Percentiles rank a stretch among this genome's conserved stretches.
Evolutionary conservation across 805 yeast species (phyloP).

Genomic region (Pichia pseudocactophila): DNA sequence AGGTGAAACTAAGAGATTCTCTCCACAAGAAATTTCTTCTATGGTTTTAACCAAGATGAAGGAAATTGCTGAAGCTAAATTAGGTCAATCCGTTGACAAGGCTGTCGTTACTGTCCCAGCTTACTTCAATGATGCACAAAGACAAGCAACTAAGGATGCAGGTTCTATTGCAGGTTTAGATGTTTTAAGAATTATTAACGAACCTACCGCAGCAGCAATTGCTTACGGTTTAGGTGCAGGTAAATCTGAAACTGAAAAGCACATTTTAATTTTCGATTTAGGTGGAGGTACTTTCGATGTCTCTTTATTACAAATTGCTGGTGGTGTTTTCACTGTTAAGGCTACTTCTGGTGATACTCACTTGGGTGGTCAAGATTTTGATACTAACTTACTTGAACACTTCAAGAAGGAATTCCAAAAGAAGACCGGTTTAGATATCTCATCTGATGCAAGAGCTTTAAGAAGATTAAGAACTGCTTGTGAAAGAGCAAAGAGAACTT

Average conservation of each 20-base stretch:
- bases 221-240: slow-evolving; percentile 98
- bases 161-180: slow-evolving; percentile 75
- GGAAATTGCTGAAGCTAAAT: slow-evolving; percentile 70
- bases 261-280: slow-evolving; percentile 87
- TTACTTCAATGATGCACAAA: slow-evolving; percentile 70
- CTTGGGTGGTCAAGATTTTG: slow-evolving; percentile 99
- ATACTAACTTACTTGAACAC: slow-evolving; percentile 88
- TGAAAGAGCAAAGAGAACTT: slow-evolving; percentile 98
- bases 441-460: slow-evolving; percentile 87
- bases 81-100: slow-evolving; percentile 61
- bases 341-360: slow-evolving; percentile 99
- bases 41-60: slow-evolving; percentile 78
- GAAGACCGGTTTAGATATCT: slow-evolving; percentile 88
- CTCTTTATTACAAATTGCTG: slow-evolving; percentile 84
- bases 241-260: slow-evolving; percentile 70
- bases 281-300: slow-evolving; percentile 99
- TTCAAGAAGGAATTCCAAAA: slow-evolving; percentile 86
- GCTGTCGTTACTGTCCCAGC: slow-evolving; percentile 78
- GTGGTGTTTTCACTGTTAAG: slow-evolving; percentile 94
- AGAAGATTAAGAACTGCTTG: slow-evolving; percentile 98
- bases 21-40: slow-evolving; percentile 70
- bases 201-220: slow-evolving; percentile 95
- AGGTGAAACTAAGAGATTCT: slow-evolving; percentile 59
- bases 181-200: slow-evolving; percentile 70
- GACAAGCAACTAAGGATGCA: slow-evolving; percentile 78